Evolutionary conservation across 768 basidiomycete genomes (phyloP).

Genomic region (Tricholoma matsutake): DNA sequence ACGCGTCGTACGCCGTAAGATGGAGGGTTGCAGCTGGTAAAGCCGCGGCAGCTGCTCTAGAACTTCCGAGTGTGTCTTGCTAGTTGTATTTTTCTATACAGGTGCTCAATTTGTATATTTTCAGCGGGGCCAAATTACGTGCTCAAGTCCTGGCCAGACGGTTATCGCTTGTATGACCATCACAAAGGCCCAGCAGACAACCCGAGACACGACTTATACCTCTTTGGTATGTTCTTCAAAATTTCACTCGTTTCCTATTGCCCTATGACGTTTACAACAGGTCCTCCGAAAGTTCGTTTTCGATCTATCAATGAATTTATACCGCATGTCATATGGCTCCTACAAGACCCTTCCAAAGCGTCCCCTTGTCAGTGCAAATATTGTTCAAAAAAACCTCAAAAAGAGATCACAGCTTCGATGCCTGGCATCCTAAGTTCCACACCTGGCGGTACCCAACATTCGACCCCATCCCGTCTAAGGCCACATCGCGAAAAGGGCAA

Average conservation of each 20-base stretch:
- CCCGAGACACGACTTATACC: conserved; percentile 75
- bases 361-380: conserved; percentile 72
- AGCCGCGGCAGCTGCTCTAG: conserved; percentile 40
- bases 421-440: conserved; percentile 31
- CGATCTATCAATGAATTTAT: conserved; percentile 85
- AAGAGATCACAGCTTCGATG: conserved; percentile 63
- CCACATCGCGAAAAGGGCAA: conserved; percentile 20
- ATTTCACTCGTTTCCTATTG: neutral
- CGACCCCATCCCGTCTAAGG: conserved; percentile 23
- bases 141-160: conserved; percentile 59
- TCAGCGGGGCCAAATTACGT: conserved; percentile 55
- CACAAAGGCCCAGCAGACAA: conserved; percentile 54
- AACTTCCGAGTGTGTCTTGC: conserved; percentile 46
- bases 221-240: conserved; percentile 51
- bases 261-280: conserved; percentile 28
- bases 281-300: conserved; percentile 50
- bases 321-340: conserved; percentile 81
- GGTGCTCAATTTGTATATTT: conserved; percentile 2
- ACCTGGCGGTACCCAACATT: conserved; percentile 16
- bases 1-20: conserved; percentile 49
- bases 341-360: conserved; percentile 47
- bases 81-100: neutral
- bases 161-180: conserved; percentile 74
- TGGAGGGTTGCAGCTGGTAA: conserved; percentile 52
- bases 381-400: conserved; percentile 66